Evolutionary conservation across 495 filamentous ascomycete genomes (phyloP).

Genomic region (Aspergillus egyptiacus): DNA sequence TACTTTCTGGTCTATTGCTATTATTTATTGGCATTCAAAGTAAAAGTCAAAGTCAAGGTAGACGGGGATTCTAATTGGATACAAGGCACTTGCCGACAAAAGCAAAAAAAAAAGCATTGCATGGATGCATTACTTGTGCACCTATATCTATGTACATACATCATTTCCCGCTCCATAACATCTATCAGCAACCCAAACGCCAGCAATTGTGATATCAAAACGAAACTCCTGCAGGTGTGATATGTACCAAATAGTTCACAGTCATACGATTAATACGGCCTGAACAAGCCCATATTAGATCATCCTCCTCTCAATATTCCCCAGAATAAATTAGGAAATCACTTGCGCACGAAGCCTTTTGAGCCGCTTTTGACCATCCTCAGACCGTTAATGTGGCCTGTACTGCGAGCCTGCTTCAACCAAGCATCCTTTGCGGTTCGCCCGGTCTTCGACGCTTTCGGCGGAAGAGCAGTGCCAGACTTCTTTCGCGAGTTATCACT

Average conservation of each 20-base stretch:
- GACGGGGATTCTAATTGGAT: too few relatives aligned
- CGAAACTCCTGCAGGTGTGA: background rate
- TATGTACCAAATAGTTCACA: background rate
- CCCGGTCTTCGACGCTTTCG: conserved; percentile 44
- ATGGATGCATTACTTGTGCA: conserved; percentile 5
- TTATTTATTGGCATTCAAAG: background rate
- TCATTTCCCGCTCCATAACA: background rate
- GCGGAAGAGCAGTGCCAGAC: conserved; percentile 36
- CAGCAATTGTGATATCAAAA: background rate
- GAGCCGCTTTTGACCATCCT: conserved; percentile 33
- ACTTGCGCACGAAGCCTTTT: conserved; percentile 43
- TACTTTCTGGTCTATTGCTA: background rate
- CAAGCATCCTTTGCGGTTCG: conserved; percentile 43
- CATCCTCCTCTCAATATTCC: too few relatives aligned
- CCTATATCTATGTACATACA: background rate
- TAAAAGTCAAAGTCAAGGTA: too few relatives aligned
- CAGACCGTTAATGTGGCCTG: conserved; percentile 34
- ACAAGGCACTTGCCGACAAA: background rate
- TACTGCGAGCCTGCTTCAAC: conserved; percentile 38
- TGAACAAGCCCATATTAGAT: too few relatives aligned
- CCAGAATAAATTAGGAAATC: background rate
- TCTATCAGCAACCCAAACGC: conserved; percentile 1
- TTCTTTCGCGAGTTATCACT: conserved; percentile 30
- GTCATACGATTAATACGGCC: background rate
- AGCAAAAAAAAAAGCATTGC: conserved; percentile 11